Evolutionary conservation across 257 asterid genomes (phyloP), one percentile per base, ranked within the genome.

Genomic region (Plantago elongata): DNA sequence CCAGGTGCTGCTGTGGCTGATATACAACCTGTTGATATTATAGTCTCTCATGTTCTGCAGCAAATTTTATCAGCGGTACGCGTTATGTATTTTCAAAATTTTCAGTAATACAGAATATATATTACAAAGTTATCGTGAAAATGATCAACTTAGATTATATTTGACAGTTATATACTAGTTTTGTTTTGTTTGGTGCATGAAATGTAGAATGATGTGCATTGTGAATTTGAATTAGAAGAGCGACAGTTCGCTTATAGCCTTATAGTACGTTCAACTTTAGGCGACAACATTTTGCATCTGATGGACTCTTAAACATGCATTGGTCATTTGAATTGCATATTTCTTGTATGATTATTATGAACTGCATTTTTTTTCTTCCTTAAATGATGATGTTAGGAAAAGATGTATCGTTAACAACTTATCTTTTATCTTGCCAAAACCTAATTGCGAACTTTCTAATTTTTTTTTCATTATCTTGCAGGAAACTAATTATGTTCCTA

Each of bases 1-100:
- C 86, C 95, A 60, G 97, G 99, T 60, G 99, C 96, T 78, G 99
- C 96, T 65, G 94, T 92, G 72, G 95, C 97, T 73, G 99, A 89
- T 70, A 71, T 84, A 61, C 88, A 92, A 77, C 85, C 86, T 29
- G 95, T 89, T 52, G 99, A 92, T 75, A 80, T 86, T 72, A 80
- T 92, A 57, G 96, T 92, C 62, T 78, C 97, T 67, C 99, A 89
- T 80, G 96, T 92, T 69, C 73, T 92, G 73, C 77, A 74, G 68
- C 96, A 86, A 86, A 86, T 92, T 71, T 68, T 92, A 69, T 86
- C 95, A 51, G 67, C 72, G 81, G 99, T 92, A 89, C 64, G 85
- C 40, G 22, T 37, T 54, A 5, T 4, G 15, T 29, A 18, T 27
- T 54, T 8, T 4, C 56, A 51, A 16, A 50, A n/a, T 48, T 34